These are phyloP conservation scores for Jacaranda mimosifolia DNA, from an alignment of 257 asterid genomes.

Conservation along the genomic window DNA sequence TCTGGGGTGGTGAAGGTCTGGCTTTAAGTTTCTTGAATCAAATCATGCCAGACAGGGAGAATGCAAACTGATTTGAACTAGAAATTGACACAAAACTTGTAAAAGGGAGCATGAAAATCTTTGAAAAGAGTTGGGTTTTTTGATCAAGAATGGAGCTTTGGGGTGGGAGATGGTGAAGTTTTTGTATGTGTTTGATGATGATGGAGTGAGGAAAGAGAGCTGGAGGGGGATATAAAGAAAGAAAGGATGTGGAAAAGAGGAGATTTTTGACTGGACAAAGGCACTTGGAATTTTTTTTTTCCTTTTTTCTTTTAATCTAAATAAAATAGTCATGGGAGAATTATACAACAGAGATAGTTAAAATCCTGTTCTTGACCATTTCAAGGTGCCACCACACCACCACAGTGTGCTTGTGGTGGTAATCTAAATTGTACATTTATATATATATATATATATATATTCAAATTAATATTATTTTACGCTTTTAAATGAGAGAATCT, in stretches of 20 bases:
- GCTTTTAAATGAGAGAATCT: background rate
- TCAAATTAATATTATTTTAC: no score
- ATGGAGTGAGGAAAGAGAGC: conserved; percentile 29
- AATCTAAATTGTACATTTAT: background rate
- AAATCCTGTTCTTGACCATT: conserved; percentile 48
- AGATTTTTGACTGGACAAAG: conserved; percentile 31
- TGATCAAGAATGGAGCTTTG: conserved; percentile 24
- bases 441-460: no score
- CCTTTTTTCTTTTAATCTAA: background rate
- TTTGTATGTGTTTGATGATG: conserved; percentile 20
- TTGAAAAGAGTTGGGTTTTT: conserved; percentile 2
- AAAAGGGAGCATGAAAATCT: conserved; percentile 10
- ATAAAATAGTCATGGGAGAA: background rate
- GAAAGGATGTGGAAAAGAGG: conserved; percentile 37
- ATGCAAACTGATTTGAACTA: background rate
- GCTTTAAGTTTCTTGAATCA: conserved; percentile 34
- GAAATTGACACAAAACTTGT: background rate
- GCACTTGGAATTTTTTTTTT: conserved; percentile 22
- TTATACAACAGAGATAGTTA: conserved; percentile 17
- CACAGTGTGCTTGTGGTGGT: conserved; percentile 20
- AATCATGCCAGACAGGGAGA: conserved; percentile 21
- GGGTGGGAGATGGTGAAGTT: conserved; percentile 13
- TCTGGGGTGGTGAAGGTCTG: conserved; percentile 13
- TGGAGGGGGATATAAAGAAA: conserved; percentile 22
- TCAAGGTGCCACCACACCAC: conserved; percentile 46